Evolutionary conservation across 441 rosid species (phyloP), one percentile per base, ranked within the genome.

Genomic region (Populus tomentosa): DNA sequence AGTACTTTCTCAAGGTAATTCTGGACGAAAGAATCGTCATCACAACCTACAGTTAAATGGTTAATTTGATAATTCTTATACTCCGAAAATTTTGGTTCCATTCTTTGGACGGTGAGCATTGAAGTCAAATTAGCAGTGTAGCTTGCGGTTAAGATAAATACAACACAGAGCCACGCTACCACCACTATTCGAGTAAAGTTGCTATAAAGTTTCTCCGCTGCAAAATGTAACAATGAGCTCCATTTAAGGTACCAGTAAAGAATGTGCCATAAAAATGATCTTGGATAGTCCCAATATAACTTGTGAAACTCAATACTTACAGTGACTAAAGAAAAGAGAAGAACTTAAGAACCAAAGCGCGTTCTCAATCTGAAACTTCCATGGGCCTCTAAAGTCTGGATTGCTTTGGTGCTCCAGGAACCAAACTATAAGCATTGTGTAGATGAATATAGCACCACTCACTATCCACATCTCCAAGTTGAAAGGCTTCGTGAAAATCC

Each of bases 41-140:
- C 85, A 11, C 84, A 85, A 4, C 88, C 90, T 1, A 87, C 71
- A 26, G 69, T 84, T 33, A 75, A n/a, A 40, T 85, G 78, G 71
- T 75, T 76, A 7, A 20, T 76, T 67, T 61, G 1, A 40, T 10
- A 40, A 0, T 0, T 79, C n/a, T 80, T 69, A 10, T 88, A 77
- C 20, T 85, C 82, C 8, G 86, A 79, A 21, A 79, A 33, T 23
- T 71, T 80, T 3, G 89, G 80, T 74, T 62, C 77, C 73, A 86
- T 38, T 23, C 80, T 33, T 63, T 80, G 82, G 18, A 86, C 75
- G 0, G 94, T 90, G 5, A 90, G 87, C 88, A 86, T 84, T 53
- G 89, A 87, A 26, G 88, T 82, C 38, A 90, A 79, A 66, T 84
- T 76, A 2, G 92, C 92, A 6, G 89, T 87, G 80, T 90, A 88